These are phyloP conservation scores for Dactylellina leptospora DNA, from an alignment of 2,329 filamentous ascomycete genomes.

Conservation along the genomic window DNA sequence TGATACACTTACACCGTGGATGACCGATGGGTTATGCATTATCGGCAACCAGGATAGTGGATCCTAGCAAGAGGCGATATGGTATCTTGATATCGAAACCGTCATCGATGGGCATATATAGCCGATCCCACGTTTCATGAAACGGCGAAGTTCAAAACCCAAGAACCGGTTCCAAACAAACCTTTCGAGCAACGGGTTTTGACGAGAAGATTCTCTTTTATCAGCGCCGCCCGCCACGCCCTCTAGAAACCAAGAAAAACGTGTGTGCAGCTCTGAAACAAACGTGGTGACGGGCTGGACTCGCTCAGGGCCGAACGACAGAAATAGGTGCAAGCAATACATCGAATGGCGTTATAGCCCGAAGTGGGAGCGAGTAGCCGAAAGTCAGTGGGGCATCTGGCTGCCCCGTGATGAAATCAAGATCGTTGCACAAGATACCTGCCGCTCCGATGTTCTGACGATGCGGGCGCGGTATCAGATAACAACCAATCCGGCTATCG, in stretches of 20 bases:
- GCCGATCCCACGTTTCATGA: conserved; percentile 43
- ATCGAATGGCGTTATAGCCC: background rate
- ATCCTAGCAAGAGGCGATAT: background rate
- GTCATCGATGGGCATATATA: background rate
- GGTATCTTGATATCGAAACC: background rate
- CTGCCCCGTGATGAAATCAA: background rate
- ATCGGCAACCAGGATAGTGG: background rate
- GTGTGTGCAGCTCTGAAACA: conserved; percentile 36
- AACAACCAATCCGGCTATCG: too few species aligned
- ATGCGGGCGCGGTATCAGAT: conserved; percentile 10
- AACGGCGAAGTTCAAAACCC: conserved; percentile 13
- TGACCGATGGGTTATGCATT: background rate
- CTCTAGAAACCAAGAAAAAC: conserved; percentile 21
- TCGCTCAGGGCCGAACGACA: background rate
- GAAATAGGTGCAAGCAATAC: conserved; percentile 26
- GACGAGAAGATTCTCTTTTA: background rate
- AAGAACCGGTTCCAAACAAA: conserved; percentile 1
- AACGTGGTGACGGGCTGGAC: background rate
- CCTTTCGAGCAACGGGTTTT: background rate
- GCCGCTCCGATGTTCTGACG: background rate
- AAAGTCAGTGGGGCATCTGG: background rate
- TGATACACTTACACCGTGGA: background rate
- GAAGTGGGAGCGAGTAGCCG: background rate
- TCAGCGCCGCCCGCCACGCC: background rate
- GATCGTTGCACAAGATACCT: background rate